These are phyloP conservation scores for Neurospora sublineolata DNA, from an alignment of 495 filamentous ascomycete genomes.

Conservation along the genomic window DNA sequence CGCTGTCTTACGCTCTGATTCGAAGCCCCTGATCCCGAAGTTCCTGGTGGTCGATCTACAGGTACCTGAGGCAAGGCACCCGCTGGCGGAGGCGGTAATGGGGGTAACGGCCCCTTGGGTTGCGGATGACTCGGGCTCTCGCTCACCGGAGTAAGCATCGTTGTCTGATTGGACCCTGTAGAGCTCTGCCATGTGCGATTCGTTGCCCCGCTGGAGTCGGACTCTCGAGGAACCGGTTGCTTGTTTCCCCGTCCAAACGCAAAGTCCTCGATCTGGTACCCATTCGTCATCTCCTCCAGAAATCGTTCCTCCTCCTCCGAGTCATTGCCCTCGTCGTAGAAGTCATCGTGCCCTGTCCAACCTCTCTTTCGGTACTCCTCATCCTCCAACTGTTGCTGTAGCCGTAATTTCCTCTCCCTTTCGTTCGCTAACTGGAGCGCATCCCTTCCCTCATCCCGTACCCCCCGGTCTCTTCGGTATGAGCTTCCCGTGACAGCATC, in stretches of 20 bases:
- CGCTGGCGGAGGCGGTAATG: conserved; percentile 30
- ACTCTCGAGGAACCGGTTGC: conserved; percentile 72
- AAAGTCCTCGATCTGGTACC: conserved; percentile 80
- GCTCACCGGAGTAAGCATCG: conserved; percentile 62
- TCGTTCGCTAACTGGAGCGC: conserved; percentile 52
- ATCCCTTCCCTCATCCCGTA: conserved; percentile 68
- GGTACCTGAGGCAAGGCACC: conserved; percentile 24
- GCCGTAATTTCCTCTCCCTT: conserved; percentile 34
- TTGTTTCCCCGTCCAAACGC: conserved; percentile 64
- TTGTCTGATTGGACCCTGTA: conserved; percentile 60
- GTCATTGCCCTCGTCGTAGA: conserved; percentile 60
- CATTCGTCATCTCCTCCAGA: conserved; percentile 83
- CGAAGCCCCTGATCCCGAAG: conserved; percentile 20
- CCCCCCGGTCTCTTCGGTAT: conserved; percentile 56
- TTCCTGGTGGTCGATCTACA: conserved; percentile 9
- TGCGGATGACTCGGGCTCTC: conserved; percentile 39
- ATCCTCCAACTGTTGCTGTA: conserved; percentile 23
- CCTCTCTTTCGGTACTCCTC: conserved; percentile 27
- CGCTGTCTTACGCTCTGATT: conserved; percentile 59
- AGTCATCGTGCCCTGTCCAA: conserved; percentile 15
- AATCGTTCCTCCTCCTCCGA: conserved; percentile 87
- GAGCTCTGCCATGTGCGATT: conserved; percentile 84
- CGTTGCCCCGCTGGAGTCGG: conserved; percentile 76
- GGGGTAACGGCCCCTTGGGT: conserved; percentile 23
- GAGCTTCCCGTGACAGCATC: conserved; percentile 31